phyloP scores from a whole-genome alignment of 1,139 yeast genomes.

The Yarrowia galli region DNA sequence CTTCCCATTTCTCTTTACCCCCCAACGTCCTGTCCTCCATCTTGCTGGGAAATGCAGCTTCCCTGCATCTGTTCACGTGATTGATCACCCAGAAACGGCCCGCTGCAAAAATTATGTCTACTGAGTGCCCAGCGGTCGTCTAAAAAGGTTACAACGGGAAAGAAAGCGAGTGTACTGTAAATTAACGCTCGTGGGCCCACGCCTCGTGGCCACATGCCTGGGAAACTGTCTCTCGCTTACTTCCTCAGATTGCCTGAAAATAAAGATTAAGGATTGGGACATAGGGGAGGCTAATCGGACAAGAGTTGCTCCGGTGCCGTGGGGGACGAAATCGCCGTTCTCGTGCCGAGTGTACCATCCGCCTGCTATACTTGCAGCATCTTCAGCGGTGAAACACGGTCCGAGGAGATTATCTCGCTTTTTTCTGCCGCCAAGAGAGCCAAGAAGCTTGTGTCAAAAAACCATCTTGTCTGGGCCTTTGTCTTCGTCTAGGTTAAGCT shows the following conservation, averaged over 20 bases:
- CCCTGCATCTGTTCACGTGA: slow-evolving; percentile 22
- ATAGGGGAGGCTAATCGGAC: slow-evolving; percentile 11
- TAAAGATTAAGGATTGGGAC: slow-evolving; percentile 31
- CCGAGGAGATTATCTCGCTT: slow-evolving; percentile 17
- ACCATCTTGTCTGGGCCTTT: neutral
- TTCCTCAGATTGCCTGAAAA: neutral
- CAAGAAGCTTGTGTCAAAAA: slow-evolving; percentile 33
- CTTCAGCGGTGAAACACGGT: neutral
- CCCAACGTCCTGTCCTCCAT: neutral
- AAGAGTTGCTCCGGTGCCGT: slow-evolving; percentile 13
- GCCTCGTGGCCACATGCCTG: slow-evolving; percentile 15
- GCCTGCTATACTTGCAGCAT: neutral
- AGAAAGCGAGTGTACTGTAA: neutral
- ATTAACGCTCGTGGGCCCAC: slow-evolving; percentile 8
- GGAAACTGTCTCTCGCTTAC: slow-evolving; percentile 2
- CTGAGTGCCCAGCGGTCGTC: no score
- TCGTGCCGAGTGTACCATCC: neutral
- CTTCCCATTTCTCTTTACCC: neutral
- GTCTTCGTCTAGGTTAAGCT: slow-evolving; percentile 30
- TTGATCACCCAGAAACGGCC: slow-evolving; percentile 23
- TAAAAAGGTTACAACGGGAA: slow-evolving; percentile 1
- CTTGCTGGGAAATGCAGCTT: slow-evolving; percentile 6
- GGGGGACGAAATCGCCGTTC: neutral
- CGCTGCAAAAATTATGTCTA: neutral
- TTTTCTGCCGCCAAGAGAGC: slow-evolving; percentile 37